Evolutionary conservation across 2,329 filamentous ascomycete species (phyloP), one percentile per base, ranked within the genome.

Genomic region (Cercospora canescens): DNA sequence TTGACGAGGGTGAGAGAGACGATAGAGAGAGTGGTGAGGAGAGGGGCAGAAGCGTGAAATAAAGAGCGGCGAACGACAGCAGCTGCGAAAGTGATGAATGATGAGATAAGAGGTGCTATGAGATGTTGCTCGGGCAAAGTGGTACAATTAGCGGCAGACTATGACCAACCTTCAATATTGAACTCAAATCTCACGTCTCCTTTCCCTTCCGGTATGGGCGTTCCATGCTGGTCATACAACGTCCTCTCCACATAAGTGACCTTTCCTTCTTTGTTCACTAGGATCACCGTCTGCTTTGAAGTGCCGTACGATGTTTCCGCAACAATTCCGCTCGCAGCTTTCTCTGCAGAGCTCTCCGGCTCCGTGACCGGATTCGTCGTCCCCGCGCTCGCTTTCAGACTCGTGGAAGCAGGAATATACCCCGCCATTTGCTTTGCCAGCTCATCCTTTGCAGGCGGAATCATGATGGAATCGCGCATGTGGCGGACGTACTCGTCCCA

Each of bases 161-260:
- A 56, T 24, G 67, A 64, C 75, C 76, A 78, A 3, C 70, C 81
- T 64, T 85, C 81, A 58, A 87, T 82, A 39, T 80, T 72, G 67
- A 84, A 86, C 52, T 81, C 79, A 65, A 82, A 82, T 30, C 71
- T 76, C 18, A 78, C 70, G 71, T 88, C 85, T 1, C 82, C 81
- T 64, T 84, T 71, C 1, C 80, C 81, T 21, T 76, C 73, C 2
- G 80, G 77, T 11, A 87, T 77, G 2, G 81, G 77, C 37, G 79
- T 79, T 3, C 82, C 86, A 54, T 85, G 75, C 12, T 81, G 77
- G 71, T 88, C 86, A 72, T 83, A 88, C 21, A 90, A 74, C 18
- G 87, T 89, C 63, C 87, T 80, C 75, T 90, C 88, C 35, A 89
- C 81, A 71, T 86, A 90, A n/a, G 82, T 85, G 37, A 88, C 82